Conservation (phyloP, 2,329 filamentous ascomycete species). For the Sporothrix schenckii region DNA sequence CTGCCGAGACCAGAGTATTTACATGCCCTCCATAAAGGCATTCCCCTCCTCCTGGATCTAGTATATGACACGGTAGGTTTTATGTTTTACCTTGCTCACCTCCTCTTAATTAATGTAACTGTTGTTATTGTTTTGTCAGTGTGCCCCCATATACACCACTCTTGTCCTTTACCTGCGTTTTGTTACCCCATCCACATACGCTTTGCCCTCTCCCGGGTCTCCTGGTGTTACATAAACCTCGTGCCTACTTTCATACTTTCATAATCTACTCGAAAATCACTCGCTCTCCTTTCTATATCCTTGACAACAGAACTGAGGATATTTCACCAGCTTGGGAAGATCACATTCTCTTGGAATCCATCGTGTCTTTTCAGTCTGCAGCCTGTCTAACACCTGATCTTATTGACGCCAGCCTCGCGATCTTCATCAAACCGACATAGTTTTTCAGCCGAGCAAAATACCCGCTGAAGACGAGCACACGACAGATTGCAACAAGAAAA, state of each 20-base stretch:
- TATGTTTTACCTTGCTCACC: conserved; percentile 10
- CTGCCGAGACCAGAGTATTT: conserved; percentile 10
- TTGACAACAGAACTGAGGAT: background rate
- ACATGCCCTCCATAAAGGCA: background rate
- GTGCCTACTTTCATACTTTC: background rate
- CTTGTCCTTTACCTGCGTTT: background rate
- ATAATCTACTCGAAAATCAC: background rate
- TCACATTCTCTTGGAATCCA: background rate
- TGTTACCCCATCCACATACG: background rate
- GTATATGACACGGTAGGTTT: conserved; percentile 3
- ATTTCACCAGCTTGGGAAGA: background rate
- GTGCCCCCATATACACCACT: background rate
- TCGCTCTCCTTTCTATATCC: background rate
- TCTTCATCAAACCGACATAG: background rate
- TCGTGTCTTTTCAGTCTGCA: background rate
- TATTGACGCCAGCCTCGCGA: conserved; percentile 2
- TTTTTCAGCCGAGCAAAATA: background rate
- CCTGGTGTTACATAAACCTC: background rate
- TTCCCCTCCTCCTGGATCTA: background rate
- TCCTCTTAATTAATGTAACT: background rate
- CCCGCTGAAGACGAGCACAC: background rate
- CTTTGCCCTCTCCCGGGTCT: background rate
- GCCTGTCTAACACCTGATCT: background rate
- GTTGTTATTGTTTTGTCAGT: background rate
- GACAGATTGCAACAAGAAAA: background rate